Evolutionary conservation across 202 grass and related monocot species (phyloP).

Genomic region (Miscanthus sacchariflorus): DNA sequence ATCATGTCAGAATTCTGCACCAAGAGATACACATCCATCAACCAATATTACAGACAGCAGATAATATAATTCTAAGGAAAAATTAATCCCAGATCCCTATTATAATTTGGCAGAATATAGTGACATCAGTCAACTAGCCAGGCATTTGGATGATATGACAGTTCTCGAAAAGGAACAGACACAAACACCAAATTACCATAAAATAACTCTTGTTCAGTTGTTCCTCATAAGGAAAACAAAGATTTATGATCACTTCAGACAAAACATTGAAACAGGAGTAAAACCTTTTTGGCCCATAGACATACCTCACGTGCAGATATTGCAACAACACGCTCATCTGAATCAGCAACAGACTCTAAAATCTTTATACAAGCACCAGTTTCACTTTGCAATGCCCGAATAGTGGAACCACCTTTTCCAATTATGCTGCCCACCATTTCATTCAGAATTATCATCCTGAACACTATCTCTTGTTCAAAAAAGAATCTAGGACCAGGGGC

Average conservation of each 20-base stretch:
- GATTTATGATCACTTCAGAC: slow-evolving; percentile 34
- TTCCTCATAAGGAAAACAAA: slow-evolving; percentile 24
- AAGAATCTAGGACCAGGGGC: slow-evolving; percentile 63
- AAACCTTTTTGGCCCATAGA: slow-evolving; percentile 36
- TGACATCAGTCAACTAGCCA: slow-evolving; percentile 11
- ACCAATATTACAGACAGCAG: slow-evolving; percentile 18
- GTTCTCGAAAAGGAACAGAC: slow-evolving; percentile 18
- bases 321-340: slow-evolving; percentile 64
- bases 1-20: slow-evolving; percentile 80
- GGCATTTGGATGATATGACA: slow-evolving; percentile 6
- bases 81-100: slow-evolving; percentile 17
- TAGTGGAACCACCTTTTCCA: slow-evolving; percentile 73
- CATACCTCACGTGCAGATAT: slow-evolving; percentile 79
- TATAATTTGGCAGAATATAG: slow-evolving; percentile 19
- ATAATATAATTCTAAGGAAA: slow-evolving; percentile 18
- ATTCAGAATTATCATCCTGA: slow-evolving; percentile 79
- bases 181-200: background rate
- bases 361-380: slow-evolving; percentile 85
- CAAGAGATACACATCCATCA: slow-evolving; percentile 48
- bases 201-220: background rate
- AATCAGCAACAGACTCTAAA: slow-evolving; percentile 66
- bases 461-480: slow-evolving; percentile 75
- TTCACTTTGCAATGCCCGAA: slow-evolving; percentile 79
- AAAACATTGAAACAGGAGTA: slow-evolving; percentile 3
- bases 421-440: slow-evolving; percentile 78